Conservation (phyloP, 768 basidiomycete species). For the Crepidotus variabilis region DNA sequence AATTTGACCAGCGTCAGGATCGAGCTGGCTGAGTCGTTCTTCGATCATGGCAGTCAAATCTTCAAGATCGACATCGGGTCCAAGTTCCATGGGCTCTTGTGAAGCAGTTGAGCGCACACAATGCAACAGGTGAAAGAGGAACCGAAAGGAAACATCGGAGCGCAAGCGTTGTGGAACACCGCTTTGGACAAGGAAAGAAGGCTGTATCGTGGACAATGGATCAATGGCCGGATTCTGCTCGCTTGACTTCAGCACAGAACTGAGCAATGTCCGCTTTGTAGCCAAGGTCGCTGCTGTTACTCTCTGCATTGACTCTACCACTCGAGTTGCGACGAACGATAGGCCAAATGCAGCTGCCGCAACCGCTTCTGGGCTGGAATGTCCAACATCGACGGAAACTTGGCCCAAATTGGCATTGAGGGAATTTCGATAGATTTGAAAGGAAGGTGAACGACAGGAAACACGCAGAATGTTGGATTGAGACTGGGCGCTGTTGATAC, state of each 20-base stretch:
- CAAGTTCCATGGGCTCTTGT: neutral
- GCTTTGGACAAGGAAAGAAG: constrained; percentile 77
- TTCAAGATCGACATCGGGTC: constrained; percentile 18
- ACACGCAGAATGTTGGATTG: constrained; percentile 25
- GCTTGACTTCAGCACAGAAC: constrained; percentile 46
- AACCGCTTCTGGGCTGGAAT: constrained; percentile 39
- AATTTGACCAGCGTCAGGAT: constrained; percentile 38
- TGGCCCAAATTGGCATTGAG: constrained; percentile 13
- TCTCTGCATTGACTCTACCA: constrained; percentile 20
- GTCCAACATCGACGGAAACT: constrained; percentile 28
- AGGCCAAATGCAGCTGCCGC: constrained; percentile 30
- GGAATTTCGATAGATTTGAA: constrained; percentile 10
- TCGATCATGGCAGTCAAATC: constrained; percentile 12
- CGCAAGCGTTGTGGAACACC: constrained; percentile 68
- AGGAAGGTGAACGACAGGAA: constrained; percentile 10
- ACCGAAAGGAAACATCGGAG: constrained; percentile 65
- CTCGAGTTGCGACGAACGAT: constrained; percentile 18
- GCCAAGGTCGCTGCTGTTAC: constrained; percentile 21
- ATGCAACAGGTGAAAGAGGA: constrained; percentile 76
- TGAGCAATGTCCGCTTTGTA: constrained; percentile 35
- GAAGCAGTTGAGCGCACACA: constrained; percentile 43
- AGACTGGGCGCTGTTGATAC: constrained; percentile 16
- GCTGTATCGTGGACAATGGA: constrained; percentile 78
- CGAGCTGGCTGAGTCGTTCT: constrained; percentile 28
- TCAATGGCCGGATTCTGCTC: constrained; percentile 53